Evolutionary conservation across 768 basidiomycete species (phyloP), one percentile per base, ranked within the genome.

Genomic region (Agaricus blazei): DNA sequence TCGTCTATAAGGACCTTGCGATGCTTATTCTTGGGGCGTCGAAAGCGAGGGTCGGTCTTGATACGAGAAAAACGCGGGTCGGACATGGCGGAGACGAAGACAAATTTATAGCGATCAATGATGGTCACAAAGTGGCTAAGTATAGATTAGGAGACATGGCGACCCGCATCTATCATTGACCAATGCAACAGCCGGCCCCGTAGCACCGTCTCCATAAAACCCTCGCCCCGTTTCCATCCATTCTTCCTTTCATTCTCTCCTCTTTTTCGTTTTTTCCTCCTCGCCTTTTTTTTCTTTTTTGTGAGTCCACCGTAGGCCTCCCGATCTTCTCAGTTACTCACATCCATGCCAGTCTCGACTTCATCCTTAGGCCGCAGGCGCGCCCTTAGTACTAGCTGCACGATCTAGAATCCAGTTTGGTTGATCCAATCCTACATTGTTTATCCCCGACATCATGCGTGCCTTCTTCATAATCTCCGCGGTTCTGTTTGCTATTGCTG

Each of bases 21-120:
- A 55, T 84, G 74, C 36, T 86, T 83, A 69, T 87, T 91, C 67
- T 84, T 90, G 2, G 91, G 89, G 31, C 82, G 80, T 26, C 94
- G 79, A 74, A 99, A 99, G 48, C 97, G 84, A 45, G 97, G 97
- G 67, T 99, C 96, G 12, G 92, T 84, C 66, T 83, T 87, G 53
- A 98, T 76, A 51, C 90, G 78, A 19, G 88, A 81, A 69, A 98
- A 99, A 23, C 96, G 82, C n/a, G 89, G 77, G 70, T 97, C 91
- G 12, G 87, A 82, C 85, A 88, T 86, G 53, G 38, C 29, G 29
- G 53, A 41, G 43, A 53, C 11, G 34, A 34, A 34, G 34, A 34
- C 34, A 55, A 48, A 27, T 38, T n/a, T 31, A 40, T 52, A 49
- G 45, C 27, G 38, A 40, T 47, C 26, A 38, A 44, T 41, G n/a